These are phyloP conservation scores for Trichoderma afroharzianum DNA, from an alignment of 2,329 filamentous ascomycete species.

Conservation along the genomic window DNA sequence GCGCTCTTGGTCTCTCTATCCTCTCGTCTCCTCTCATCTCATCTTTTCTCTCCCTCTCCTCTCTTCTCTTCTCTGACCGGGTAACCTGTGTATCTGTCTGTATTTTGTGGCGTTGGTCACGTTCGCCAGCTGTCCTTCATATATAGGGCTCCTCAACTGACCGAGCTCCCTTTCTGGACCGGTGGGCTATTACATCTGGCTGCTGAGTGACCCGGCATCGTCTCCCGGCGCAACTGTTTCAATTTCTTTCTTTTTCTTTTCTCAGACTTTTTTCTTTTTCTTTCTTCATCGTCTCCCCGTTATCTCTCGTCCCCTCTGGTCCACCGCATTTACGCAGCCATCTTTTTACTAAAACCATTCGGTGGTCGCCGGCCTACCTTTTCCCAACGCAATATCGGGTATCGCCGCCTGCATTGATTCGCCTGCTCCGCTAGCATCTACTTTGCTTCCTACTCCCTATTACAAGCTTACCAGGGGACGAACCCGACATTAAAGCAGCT, in stretches of 20 bases:
- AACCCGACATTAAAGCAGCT: not conserved
- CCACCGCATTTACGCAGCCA: not conserved
- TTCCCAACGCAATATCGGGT: slow-evolving; percentile 11
- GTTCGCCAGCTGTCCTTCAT: not conserved
- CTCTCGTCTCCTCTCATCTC: not conserved
- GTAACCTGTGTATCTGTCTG: not conserved
- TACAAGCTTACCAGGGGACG: not conserved
- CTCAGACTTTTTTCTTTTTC: not conserved
- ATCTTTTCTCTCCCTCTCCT: not conserved
- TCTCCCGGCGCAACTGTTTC: not conserved
- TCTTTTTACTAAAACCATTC: not conserved
- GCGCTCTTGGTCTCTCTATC: not conserved
- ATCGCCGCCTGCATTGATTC: slow-evolving; percentile 14
- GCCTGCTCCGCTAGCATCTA: slow-evolving; percentile 6
- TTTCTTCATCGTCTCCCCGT: not conserved
- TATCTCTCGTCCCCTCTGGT: not conserved
- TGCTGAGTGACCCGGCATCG: not conserved
- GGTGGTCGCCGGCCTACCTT: slow-evolving; percentile 10
- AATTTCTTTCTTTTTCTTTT: not conserved
- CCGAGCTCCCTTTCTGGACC: slow-evolving; percentile 14
- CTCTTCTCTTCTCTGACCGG: not conserved
- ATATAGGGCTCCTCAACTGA: slow-evolving; percentile 3
- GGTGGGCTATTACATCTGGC: slow-evolving; percentile 1
- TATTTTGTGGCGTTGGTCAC: not conserved
- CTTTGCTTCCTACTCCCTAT: slow-evolving; percentile 10